Percentiles rank a stretch among this genome's conserved stretches.
Conservation (phyloP, 441 rosid species). For the Adansonia madagascariensis region DNA sequence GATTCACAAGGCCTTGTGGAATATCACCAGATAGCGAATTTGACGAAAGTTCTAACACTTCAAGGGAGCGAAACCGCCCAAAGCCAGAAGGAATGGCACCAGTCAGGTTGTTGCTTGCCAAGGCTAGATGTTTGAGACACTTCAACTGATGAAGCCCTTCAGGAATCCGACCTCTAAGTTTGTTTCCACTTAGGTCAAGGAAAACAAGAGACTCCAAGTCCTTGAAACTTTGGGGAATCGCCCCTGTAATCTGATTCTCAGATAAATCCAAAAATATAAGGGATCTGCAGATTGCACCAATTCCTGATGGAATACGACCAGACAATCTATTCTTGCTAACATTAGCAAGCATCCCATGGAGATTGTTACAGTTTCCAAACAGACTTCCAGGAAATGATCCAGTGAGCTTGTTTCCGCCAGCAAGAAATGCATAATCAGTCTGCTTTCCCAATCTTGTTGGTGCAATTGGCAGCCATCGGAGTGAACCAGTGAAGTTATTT, state of each 20-base stretch:
- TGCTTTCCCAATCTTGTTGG: constrained; percentile 42
- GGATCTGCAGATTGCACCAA: constrained; percentile 48
- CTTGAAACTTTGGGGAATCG: constrained; percentile 45
- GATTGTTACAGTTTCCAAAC: constrained; percentile 46
- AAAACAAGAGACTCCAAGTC: constrained; percentile 46
- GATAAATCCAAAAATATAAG: constrained; percentile 55
- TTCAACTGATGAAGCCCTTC: constrained; percentile 39
- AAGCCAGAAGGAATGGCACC: constrained; percentile 54
- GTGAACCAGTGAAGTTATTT: constrained; percentile 54
- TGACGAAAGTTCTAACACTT: constrained; percentile 56
- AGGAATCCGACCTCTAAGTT: constrained; percentile 55
- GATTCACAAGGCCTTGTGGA: constrained; percentile 42
- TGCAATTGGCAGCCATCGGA: constrained; percentile 41
- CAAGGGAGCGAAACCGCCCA: constrained; percentile 42
- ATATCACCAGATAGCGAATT: constrained; percentile 56
- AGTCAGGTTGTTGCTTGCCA: constrained; percentile 51
- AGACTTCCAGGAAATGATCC: constrained; percentile 52
- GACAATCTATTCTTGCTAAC: constrained; percentile 53
- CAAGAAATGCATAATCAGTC: constrained; percentile 52
- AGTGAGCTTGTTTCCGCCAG: constrained; percentile 49
- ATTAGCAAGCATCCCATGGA: constrained; percentile 47
- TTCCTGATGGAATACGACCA: constrained; percentile 52
- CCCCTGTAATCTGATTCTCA: constrained; percentile 48
- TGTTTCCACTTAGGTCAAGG: constrained; percentile 55
- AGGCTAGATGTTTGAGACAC: constrained; percentile 36